phyloP scores from a whole-genome alignment of 257 asterid genomes.

The Forsythia viridissima region DNA sequence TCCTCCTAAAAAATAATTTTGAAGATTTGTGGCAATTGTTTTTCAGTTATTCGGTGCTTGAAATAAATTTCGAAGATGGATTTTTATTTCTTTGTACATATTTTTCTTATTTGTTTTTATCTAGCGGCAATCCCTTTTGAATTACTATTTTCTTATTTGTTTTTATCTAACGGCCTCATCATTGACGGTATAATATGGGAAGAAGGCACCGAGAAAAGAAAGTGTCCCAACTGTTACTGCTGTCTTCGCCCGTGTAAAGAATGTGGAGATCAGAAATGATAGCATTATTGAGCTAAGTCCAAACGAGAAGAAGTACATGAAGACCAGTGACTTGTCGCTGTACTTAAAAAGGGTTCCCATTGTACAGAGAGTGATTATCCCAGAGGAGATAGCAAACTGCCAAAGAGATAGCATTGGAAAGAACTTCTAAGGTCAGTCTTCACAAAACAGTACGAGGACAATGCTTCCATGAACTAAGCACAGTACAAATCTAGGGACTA shows the following conservation, averaged over 20 bases:
- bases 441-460: slow-evolving; percentile 4
- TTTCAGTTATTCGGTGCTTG: too few species aligned
- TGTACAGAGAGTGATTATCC: slow-evolving; percentile 82
- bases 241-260: slow-evolving; percentile 96
- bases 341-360: slow-evolving; percentile 90
- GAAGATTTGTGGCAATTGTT: too few species aligned
- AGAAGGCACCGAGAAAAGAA: slow-evolving; percentile 91
- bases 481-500: neutral
- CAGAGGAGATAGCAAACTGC: slow-evolving; percentile 90
- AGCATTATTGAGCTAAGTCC: slow-evolving; percentile 94
- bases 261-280: slow-evolving; percentile 82
- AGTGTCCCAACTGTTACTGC: slow-evolving; percentile 98
- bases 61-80: too few species aligned
- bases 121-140: too few species aligned
- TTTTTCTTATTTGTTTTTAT: too few species aligned
- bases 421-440: slow-evolving; percentile 3
- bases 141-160: too few species aligned
- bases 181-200: slow-evolving; percentile 87
- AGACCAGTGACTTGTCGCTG: slow-evolving; percentile 95
- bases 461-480: slow-evolving; percentile 6
- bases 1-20: too few species aligned
- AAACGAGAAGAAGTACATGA: slow-evolving; percentile 84
- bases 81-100: too few species aligned
- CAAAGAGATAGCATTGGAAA: slow-evolving; percentile 24
- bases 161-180: slow-evolving; percentile 54